A percentile compares a stretch with the other conserved stretches of the same genome.
Evolutionary conservation across 2,329 filamentous ascomycete species (phyloP).

Genomic region (Monosporascus cannonballus): DNA sequence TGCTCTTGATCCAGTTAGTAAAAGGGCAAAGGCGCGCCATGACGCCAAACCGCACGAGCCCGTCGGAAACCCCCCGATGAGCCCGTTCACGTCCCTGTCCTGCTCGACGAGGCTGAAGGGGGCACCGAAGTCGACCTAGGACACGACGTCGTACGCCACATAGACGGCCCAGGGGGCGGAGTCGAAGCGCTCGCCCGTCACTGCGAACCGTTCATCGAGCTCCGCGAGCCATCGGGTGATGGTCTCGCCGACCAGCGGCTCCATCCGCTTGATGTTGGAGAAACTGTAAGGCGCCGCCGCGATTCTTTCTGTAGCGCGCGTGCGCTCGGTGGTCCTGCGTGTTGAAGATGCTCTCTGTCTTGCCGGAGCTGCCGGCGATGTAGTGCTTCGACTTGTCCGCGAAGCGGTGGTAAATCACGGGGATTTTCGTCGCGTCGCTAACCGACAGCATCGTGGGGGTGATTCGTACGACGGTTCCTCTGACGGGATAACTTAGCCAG

Average conservation of each 20-base stretch:
- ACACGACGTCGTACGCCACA: slow-evolving; percentile 53
- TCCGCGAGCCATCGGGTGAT: slow-evolving; percentile 44
- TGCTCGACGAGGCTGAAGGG: slow-evolving; percentile 50
- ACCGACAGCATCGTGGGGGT: slow-evolving; percentile 48
- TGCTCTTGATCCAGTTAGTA: slow-evolving; percentile 48
- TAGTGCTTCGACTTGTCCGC: slow-evolving; percentile 54
- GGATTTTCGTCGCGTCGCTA: slow-evolving; percentile 46
- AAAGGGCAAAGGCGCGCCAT: slow-evolving; percentile 47
- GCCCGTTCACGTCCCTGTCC: slow-evolving; percentile 43
- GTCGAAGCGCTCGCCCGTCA: slow-evolving; percentile 40
- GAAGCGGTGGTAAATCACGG: slow-evolving; percentile 48
- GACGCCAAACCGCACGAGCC: slow-evolving; percentile 43
- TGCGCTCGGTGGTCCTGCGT: slow-evolving; percentile 48
- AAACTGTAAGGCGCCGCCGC: slow-evolving; percentile 50
- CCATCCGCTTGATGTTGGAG: slow-evolving; percentile 52
- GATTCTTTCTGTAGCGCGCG: slow-evolving; percentile 45
- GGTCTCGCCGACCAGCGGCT: slow-evolving; percentile 45
- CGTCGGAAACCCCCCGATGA: slow-evolving; percentile 51
- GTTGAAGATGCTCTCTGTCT: slow-evolving; percentile 50
- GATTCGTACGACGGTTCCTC: slow-evolving; percentile 47
- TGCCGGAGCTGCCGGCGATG: slow-evolving; percentile 51
- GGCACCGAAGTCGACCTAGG: slow-evolving; percentile 48
- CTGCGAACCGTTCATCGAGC: slow-evolving; percentile 40
- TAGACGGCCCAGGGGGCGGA: slow-evolving; percentile 50
- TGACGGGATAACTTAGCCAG: neutral